Percentiles rank a stretch among this genome's conserved stretches.
phyloP scores from a whole-genome alignment of 352 stramenopile species.

The Pythium myriotylum region DNA sequence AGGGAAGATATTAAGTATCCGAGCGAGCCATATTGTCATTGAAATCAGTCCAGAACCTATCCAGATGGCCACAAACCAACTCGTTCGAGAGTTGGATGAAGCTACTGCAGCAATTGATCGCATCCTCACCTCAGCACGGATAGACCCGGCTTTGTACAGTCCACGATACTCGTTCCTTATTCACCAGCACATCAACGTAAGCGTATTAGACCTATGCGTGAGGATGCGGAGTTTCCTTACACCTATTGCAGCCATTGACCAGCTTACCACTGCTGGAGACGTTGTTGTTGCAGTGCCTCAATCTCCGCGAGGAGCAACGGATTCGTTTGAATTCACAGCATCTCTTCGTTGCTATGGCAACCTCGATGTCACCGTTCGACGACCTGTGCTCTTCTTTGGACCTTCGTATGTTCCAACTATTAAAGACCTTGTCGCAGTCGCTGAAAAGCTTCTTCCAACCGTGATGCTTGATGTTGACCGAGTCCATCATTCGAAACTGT shows the following conservation, averaged over 20 bases:
- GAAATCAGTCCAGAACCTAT: constrained; percentile 41
- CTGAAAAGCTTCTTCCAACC: constrained; percentile 35
- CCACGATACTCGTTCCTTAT: constrained; percentile 13
- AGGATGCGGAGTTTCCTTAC: constrained; percentile 55
- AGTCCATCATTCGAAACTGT: constrained; percentile 32
- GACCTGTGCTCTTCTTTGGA: constrained; percentile 51
- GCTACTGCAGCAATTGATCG: constrained; percentile 35
- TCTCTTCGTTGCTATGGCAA: constrained; percentile 46
- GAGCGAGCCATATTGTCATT: constrained; percentile 34
- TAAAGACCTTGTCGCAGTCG: constrained; percentile 44
- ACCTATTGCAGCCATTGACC: constrained; percentile 43
- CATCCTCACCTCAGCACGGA: constrained; percentile 19
- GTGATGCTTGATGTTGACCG: constrained; percentile 58
- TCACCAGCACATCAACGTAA: constrained; percentile 25
- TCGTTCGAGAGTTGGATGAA: constrained; percentile 41
- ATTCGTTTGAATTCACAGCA: constrained; percentile 33
- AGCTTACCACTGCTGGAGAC: constrained; percentile 36
- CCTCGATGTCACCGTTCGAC: constrained; percentile 35
- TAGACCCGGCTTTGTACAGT: not conserved
- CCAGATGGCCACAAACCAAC: constrained; percentile 27
- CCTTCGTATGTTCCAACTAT: constrained; percentile 60
- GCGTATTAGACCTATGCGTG: constrained; percentile 36
- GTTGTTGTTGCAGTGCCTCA: constrained; percentile 36
- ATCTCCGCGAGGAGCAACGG: constrained; percentile 4
- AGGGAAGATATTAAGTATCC: constrained; percentile 35